A percentile compares a stretch with the other conserved stretches of the same genome.
Evolutionary conservation across 2,329 filamentous ascomycete species (phyloP).

Genomic region (Aureobasidium sp.): DNA sequence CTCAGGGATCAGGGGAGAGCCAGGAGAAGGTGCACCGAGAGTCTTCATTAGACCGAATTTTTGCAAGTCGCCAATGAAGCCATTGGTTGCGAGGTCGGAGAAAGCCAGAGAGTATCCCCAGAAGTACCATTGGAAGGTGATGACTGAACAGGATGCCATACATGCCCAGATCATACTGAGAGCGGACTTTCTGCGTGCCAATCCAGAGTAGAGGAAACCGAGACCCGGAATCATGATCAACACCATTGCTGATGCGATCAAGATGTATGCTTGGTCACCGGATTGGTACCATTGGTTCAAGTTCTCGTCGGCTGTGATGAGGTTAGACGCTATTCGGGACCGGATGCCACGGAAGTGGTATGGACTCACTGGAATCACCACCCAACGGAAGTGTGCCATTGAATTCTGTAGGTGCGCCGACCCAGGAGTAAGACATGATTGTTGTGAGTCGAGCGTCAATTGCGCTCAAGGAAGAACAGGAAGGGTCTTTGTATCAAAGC

Average conservation of each 20-base stretch:
- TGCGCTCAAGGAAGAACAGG: conserved; percentile 1
- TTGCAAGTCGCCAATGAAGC: conserved; percentile 83
- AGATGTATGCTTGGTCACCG: conserved; percentile 90
- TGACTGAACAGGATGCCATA: conserved; percentile 85
- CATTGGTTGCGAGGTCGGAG: conserved; percentile 69
- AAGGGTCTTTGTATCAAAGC: not conserved
- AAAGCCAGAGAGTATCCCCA: conserved; percentile 98
- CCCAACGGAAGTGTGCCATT: conserved; percentile 54
- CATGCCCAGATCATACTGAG: conserved; percentile 95
- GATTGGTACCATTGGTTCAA: conserved; percentile 92
- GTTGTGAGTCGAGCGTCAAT: conserved; percentile 20
- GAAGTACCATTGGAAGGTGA: conserved; percentile 99
- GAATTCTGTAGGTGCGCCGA: conserved; percentile 37
- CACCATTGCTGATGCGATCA: conserved; percentile 85
- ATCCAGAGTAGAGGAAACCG: conserved; percentile 92
- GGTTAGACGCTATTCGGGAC: conserved; percentile 1
- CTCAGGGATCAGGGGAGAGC: conserved; percentile 82
- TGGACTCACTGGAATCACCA: conserved; percentile 68
- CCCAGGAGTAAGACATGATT: conserved; percentile 42
- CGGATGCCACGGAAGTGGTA: not conserved
- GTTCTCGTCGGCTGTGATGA: conserved; percentile 61
- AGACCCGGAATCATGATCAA: conserved; percentile 95
- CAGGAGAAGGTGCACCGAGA: conserved; percentile 74
- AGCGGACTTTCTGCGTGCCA: conserved; percentile 95
- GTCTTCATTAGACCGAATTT: conserved; percentile 86